These are phyloP conservation scores for Zarea fungicola DNA, from an alignment of 2,329 filamentous ascomycete genomes.

Conservation along the genomic window DNA sequence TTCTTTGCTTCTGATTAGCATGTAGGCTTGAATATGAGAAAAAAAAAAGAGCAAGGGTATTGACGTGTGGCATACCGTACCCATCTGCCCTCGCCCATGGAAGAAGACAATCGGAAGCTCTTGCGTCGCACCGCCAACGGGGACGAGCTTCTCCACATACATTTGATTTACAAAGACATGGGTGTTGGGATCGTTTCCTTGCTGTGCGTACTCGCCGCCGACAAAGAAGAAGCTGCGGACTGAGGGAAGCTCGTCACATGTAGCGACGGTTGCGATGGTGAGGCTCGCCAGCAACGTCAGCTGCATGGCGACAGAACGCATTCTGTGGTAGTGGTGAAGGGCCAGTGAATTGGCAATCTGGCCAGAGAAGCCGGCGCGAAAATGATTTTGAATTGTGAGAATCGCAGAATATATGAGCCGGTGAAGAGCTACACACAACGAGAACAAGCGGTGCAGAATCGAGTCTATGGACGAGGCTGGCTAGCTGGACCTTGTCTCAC, in stretches of 20 bases:
- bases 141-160: conserved; percentile 46
- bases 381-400: too few relatives aligned
- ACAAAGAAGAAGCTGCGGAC: conserved; percentile 30
- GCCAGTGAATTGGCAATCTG: too few relatives aligned
- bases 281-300: background rate
- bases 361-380: too few relatives aligned
- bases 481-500: too few relatives aligned
- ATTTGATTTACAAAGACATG: conserved; percentile 40
- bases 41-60: background rate
- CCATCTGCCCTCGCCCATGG: conserved; percentile 37
- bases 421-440: too few relatives aligned
- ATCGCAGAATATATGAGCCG: too few relatives aligned
- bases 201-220: conserved; percentile 30
- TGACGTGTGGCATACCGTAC: conserved; percentile 26
- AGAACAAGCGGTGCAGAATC: too few relatives aligned
- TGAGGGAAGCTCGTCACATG: conserved; percentile 18
- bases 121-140: conserved; percentile 22
- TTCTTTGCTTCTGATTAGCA: too few relatives aligned
- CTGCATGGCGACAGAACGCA: too few relatives aligned
- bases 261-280: background rate
- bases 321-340: too few relatives aligned
- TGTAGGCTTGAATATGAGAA: background rate
- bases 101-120: conserved; percentile 36
- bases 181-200: conserved; percentile 20
- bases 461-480: too few relatives aligned